Evolutionary conservation across 2,329 filamentous ascomycete genomes (phyloP).

Genomic region (Cordyceps farinosa): DNA sequence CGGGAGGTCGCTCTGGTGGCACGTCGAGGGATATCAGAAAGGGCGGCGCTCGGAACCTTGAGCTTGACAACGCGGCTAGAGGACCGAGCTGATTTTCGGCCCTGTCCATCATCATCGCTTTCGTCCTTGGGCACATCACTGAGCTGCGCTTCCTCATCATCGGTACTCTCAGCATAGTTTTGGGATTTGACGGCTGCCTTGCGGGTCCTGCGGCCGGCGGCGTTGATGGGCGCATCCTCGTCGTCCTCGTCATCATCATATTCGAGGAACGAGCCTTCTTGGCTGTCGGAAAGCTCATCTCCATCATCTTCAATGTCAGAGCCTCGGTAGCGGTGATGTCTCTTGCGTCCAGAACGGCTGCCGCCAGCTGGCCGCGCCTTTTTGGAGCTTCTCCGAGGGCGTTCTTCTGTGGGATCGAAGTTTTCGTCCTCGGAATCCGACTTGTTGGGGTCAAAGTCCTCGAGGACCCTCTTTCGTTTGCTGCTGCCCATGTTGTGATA

Average conservation of each 20-base stretch:
- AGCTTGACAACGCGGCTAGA: conserved; percentile 44
- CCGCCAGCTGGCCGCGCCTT: conserved; percentile 38
- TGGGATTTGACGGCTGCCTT: conserved; percentile 43
- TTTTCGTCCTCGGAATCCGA: conserved; percentile 65
- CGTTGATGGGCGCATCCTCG: conserved; percentile 41
- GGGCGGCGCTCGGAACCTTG: conserved; percentile 34
- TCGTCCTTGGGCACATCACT: conserved; percentile 28
- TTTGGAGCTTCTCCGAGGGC: conserved; percentile 41
- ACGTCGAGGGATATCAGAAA: conserved; percentile 38
- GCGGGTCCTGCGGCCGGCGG: conserved; percentile 47
- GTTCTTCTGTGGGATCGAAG: conserved; percentile 53
- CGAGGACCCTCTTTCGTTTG: conserved; percentile 57
- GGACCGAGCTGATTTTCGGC: conserved; percentile 24
- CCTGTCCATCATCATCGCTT: conserved; percentile 28
- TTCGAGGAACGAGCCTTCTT: conserved; percentile 47
- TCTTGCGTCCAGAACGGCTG: conserved; percentile 33
- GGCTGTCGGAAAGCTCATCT: conserved; percentile 51
- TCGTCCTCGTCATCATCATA: conserved; percentile 42
- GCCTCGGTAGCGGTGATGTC: conserved; percentile 47
- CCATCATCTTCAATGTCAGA: conserved; percentile 63
- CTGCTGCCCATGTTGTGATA: conserved; percentile 20
- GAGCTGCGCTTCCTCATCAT: conserved; percentile 36
- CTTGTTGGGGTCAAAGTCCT: conserved; percentile 62
- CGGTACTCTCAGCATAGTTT: conserved; percentile 47
- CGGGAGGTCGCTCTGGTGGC: conserved; percentile 52